Conservation (phyloP, 2,329 filamentous ascomycete species). For the Zopfia rhizophila region DNA sequence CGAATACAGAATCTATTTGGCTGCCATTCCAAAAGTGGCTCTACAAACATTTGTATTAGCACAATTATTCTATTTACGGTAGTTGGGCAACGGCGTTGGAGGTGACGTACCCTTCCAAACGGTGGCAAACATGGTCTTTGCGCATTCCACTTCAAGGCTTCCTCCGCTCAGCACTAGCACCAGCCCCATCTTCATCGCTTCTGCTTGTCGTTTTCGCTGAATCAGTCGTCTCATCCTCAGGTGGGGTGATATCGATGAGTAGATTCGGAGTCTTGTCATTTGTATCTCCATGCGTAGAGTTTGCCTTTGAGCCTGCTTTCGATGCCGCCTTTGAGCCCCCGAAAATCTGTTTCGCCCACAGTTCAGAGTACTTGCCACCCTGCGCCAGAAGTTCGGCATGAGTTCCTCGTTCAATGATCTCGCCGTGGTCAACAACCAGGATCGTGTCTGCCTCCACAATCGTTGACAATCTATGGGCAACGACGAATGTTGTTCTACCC, state of each 20-base stretch:
- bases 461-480: constrained; percentile 83
- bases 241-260: constrained; percentile 37
- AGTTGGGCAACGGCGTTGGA: too few species aligned
- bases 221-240: constrained; percentile 29
- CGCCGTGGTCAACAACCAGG: constrained; percentile 79
- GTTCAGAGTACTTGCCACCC: constrained; percentile 79
- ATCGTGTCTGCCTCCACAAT: constrained; percentile 90
- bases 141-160: not conserved
- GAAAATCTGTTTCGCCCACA: constrained; percentile 85
- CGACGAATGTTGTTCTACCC: constrained; percentile 73
- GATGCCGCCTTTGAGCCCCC: constrained; percentile 33
- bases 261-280: constrained; percentile 3
- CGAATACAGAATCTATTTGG: too few species aligned
- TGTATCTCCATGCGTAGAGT: constrained; percentile 24
- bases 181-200: constrained; percentile 23
- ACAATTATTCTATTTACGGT: too few species aligned
- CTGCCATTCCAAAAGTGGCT: too few species aligned
- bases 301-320: constrained; percentile 28
- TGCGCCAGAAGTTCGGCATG: constrained; percentile 78
- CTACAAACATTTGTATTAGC: too few species aligned
- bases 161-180: not conserved
- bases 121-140: too few species aligned
- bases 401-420: constrained; percentile 79
- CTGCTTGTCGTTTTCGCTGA: constrained; percentile 1
- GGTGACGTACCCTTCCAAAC: too few species aligned